A percentile compares a stretch with the other conserved stretches of the same genome.
Conservation (phyloP, 352 stramenopile genomes). For the Phytopythium litorale region DNA sequence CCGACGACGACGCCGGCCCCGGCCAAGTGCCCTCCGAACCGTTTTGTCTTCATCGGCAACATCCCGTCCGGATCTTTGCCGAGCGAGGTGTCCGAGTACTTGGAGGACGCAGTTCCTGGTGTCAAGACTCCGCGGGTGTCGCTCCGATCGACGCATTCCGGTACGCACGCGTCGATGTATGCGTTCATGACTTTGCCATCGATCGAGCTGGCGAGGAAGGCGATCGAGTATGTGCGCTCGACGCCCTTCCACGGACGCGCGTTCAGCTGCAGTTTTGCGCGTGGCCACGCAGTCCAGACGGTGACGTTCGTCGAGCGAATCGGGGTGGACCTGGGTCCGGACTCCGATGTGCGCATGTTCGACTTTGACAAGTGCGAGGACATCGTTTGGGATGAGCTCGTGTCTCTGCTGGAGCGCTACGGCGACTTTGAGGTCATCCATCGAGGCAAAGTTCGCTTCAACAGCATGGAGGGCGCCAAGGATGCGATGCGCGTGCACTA, state of each 20-base stretch:
- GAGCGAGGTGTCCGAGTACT: constrained; percentile 50
- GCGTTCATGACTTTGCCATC: constrained; percentile 66
- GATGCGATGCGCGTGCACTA: constrained; percentile 47
- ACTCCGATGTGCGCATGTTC: constrained; percentile 38
- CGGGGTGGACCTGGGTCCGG: constrained; percentile 26
- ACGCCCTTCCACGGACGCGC: constrained; percentile 39
- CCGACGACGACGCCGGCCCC: constrained; percentile 14
- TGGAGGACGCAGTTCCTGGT: constrained; percentile 42
- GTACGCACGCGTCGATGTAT: constrained; percentile 32
- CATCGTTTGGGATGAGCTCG: constrained; percentile 46
- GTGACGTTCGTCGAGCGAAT: constrained; percentile 59
- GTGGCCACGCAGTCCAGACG: constrained; percentile 56
- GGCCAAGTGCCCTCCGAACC: constrained; percentile 50
- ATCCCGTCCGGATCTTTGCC: constrained; percentile 35
- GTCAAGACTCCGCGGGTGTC: constrained; percentile 47
- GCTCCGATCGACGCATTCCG: constrained; percentile 39
- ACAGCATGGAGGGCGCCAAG: constrained; percentile 50
- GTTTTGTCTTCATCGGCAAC: constrained; percentile 73
- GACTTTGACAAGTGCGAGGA: constrained; percentile 39
- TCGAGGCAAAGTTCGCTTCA: constrained; percentile 52
- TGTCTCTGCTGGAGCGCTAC: constrained; percentile 37
- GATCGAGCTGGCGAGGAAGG: constrained; percentile 42
- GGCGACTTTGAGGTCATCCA: constrained; percentile 39
- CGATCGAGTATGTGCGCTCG: constrained; percentile 40
- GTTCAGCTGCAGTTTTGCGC: constrained; percentile 67